phyloP scores from a whole-genome alignment of 148 eudicot species.

The Linanthus parryae region DNA sequence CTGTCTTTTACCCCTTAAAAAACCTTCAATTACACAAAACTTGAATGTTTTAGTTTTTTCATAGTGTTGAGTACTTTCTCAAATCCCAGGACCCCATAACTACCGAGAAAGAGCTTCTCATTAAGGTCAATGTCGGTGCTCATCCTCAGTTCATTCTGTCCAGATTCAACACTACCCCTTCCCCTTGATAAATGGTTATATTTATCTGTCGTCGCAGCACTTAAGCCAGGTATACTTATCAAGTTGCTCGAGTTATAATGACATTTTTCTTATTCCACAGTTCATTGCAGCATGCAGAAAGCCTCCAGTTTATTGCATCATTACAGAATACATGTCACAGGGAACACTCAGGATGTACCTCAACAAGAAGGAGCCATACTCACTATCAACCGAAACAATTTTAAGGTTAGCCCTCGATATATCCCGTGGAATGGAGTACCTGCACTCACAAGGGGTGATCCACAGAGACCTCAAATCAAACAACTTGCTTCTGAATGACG shows the following conservation, averaged over 20 bases:
- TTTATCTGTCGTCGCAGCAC: neutral
- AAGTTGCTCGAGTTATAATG: neutral
- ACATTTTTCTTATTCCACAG: slow-evolving; percentile 30
- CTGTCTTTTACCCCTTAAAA: too few species aligned
- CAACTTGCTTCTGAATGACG: slow-evolving; percentile 85
- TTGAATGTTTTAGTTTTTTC: too few species aligned
- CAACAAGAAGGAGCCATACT: slow-evolving; percentile 95
- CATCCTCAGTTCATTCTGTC: too few species aligned
- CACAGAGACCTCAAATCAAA: slow-evolving; percentile 91
- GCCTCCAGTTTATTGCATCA: slow-evolving; percentile 97
- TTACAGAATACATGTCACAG: slow-evolving; percentile 99
- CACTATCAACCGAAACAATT: slow-evolving; percentile 81
- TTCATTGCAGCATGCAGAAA: slow-evolving; percentile 97
- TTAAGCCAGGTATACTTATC: neutral
- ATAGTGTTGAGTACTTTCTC: too few species aligned
- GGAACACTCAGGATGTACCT: slow-evolving; percentile 96
- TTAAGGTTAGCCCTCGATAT: slow-evolving; percentile 91
- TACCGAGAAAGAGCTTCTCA: too few species aligned
- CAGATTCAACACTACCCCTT: too few species aligned
- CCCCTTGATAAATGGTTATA: too few species aligned
- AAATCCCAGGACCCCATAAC: too few species aligned
- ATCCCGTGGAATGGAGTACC: slow-evolving; percentile 93
- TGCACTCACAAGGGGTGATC: slow-evolving; percentile 95
- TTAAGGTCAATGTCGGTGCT: too few species aligned
- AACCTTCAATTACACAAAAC: too few species aligned